These are phyloP conservation scores for Funneliformis caledonium DNA, from an alignment of 371 early-diverging fungal species.

Conservation along the genomic window DNA sequence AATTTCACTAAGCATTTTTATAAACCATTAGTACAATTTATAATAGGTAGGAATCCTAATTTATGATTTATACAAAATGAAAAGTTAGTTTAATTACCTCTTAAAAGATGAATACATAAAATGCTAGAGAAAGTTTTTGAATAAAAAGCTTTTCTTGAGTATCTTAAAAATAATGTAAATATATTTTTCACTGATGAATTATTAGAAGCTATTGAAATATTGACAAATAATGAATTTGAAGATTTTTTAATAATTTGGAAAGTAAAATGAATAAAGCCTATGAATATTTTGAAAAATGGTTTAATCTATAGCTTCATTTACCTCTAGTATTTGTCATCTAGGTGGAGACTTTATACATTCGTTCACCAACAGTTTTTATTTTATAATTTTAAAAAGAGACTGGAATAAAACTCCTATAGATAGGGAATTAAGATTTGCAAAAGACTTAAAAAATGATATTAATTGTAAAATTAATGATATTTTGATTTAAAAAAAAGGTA, in stretches of 20 bases:
- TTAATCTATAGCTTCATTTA: not conserved
- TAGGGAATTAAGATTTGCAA: too few species aligned
- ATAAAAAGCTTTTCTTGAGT: not conserved
- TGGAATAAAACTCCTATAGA: not conserved
- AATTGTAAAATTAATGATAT: not conserved
- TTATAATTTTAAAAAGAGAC: not conserved
- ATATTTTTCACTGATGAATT: not conserved
- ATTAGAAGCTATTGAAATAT: not conserved
- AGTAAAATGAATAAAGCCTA: not conserved
- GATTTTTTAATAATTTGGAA: not conserved
- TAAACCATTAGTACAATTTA: not conserved
- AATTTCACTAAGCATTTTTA: not conserved
- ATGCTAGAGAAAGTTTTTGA: slow-evolving; percentile 13
- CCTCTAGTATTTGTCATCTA: not conserved
- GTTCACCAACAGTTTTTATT: not conserved
- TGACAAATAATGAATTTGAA: not conserved
- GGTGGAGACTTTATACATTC: not conserved
- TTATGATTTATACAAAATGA: not conserved
- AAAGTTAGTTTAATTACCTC: not conserved
- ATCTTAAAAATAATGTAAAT: not conserved
- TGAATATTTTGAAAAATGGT: slow-evolving; percentile 10
- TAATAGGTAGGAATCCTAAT: not conserved
- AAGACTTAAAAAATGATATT: too few species aligned
- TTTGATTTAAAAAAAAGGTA: not conserved
- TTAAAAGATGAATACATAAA: not conserved